Base-by-base conservation (phyloP, 225 moss, liverwort and hornwort species). In the Physcomitrium patens region DNA sequence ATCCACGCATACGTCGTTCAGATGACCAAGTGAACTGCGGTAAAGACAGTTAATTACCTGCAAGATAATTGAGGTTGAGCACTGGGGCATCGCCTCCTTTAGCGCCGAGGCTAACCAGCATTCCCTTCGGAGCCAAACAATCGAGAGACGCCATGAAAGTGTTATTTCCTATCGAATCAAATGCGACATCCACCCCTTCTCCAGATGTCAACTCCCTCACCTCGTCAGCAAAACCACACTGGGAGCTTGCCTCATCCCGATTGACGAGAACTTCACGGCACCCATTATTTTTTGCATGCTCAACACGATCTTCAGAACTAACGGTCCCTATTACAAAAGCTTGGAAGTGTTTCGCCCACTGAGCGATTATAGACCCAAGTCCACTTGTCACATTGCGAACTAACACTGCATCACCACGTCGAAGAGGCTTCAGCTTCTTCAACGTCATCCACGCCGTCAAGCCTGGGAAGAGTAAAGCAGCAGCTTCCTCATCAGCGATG, bases 391-490 rank as follows among this genome's bases (percentile, higher is more conserved):
- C 72, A 17, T 64, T 72, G 43, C 81, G 76, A 0, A 90, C 69
- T 57, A 90, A 66, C n/a, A 87, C 23, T 28, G 41, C 22, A 57
- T 79, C 80, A 3, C 85, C 83, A 10, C 67, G 72, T 9, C 68
- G 60, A 43, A 87, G 37, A 9, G 74, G 58, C 20, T 53, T 72
- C 9, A 90, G 76, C 63, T 75, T 90, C 68, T 78, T 85, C 60
- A 87, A 46, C 7, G 84, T 37, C 86, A 89, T 85, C 82, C 89
- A 86, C 50, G 86, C 63, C 45, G 82, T 78, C 53, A 84, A 54
- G 19, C 89, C 86, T 62, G 80, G 80, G 70, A 78, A 84, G 42
- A 89, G 78, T 7, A 86, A 19, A 37, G 80, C 80, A 9, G 86
- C 84, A 12, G 84, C 84, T 67, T 86, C 74, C 50, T 87, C 89